These are phyloP conservation scores for Leccinum cinnamomeum DNA, from an alignment of 1,284 basidiomycete species.

Conservation along the genomic window DNA sequence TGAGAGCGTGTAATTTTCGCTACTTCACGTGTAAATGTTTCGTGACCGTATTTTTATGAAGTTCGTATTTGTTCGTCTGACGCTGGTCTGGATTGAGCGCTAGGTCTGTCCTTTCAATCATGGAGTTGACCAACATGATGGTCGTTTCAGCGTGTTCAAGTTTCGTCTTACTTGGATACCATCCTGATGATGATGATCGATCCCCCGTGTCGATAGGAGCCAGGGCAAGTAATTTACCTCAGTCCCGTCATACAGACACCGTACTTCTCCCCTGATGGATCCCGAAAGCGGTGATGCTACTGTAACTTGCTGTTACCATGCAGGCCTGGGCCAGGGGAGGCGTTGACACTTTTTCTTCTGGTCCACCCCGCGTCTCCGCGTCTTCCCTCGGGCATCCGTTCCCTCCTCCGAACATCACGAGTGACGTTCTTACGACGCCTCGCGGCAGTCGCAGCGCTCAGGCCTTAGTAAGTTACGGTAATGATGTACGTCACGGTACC, in stretches of 20 bases:
- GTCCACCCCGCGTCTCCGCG: not conserved
- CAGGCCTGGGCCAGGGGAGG: not conserved
- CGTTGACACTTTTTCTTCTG: not conserved
- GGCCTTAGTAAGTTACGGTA: too few species aligned
- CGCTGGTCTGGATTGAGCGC: not conserved
- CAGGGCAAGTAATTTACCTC: not conserved
- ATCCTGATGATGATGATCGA: not conserved
- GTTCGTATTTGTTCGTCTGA: constrained; percentile 16
- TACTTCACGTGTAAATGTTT: constrained; percentile 11
- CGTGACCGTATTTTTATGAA: constrained; percentile 32
- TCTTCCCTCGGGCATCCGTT: not conserved
- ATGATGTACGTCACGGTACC: too few species aligned
- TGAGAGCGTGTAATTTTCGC: not conserved
- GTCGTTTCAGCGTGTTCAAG: not conserved
- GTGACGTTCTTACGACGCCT: not conserved
- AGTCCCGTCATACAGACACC: constrained; percentile 8
- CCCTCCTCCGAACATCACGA: not conserved
- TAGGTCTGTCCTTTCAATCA: not conserved
- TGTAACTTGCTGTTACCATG: not conserved
- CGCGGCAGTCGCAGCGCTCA: not conserved
- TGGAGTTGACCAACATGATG: not conserved
- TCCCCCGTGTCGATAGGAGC: not conserved
- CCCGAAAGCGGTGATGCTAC: not conserved
- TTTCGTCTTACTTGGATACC: not conserved
- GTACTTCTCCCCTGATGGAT: not conserved